These are phyloP conservation scores for Scenedesmus sp. DNA, from an alignment of 163 green algal species.

Conservation along the genomic window DNA sequence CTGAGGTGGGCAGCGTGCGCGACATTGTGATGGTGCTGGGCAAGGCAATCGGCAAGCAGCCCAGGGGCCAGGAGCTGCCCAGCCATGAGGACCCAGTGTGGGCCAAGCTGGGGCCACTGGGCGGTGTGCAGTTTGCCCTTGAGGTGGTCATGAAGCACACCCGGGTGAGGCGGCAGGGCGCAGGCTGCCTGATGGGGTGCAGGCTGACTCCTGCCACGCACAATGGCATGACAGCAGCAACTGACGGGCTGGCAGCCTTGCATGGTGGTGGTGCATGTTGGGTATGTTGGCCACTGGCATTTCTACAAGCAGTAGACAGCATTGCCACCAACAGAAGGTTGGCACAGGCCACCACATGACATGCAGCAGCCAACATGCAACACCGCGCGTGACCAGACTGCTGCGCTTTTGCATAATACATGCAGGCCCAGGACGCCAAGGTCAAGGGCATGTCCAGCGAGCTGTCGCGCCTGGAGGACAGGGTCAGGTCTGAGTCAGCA, in stretches of 20 bases:
- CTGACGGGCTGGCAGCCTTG: background rate
- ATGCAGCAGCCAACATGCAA: background rate
- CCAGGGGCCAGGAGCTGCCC: slow-evolving; percentile 27
- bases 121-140: slow-evolving; percentile 46
- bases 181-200: background rate
- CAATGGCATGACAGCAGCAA: background rate
- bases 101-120: slow-evolving; percentile 34
- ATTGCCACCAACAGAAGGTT: background rate
- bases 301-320: background rate
- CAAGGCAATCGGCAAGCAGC: slow-evolving; percentile 35
- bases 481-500: slow-evolving; percentile 30
- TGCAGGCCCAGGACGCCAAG: slow-evolving; percentile 41
- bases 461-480: slow-evolving; percentile 15
- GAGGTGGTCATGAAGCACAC: slow-evolving; percentile 38
- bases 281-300: background rate
- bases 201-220: background rate
- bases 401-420: background rate
- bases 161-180: slow-evolving; percentile 7
- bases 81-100: slow-evolving; percentile 47
- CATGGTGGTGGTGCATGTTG: background rate
- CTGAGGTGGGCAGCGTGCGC: slow-evolving; percentile 24
- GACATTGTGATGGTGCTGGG: slow-evolving; percentile 46
- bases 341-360: too few relatives aligned
- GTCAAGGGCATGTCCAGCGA: slow-evolving; percentile 8
- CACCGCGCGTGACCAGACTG: background rate